phyloP scores from a whole-genome alignment of 1,284 basidiomycete species.

The Ceratobasidium theobromae region DNA sequence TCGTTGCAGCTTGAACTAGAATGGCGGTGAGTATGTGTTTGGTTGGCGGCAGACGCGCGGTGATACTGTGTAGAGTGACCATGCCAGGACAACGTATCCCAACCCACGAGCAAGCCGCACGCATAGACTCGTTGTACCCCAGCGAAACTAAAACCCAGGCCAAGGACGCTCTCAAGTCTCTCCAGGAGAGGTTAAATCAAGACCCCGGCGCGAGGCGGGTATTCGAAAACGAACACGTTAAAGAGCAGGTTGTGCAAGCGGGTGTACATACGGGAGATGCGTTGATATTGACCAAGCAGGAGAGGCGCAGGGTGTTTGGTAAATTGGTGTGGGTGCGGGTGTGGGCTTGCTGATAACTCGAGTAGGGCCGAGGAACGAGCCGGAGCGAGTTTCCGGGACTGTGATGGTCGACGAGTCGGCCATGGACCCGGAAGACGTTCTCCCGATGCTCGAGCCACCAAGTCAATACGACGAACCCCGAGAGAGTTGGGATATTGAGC shows the following conservation, averaged over 20 bases:
- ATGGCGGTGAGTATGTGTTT: slow-evolving; percentile 1
- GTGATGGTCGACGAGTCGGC: no score
- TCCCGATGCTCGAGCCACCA: no score
- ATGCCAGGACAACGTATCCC: background rate
- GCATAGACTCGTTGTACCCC: background rate
- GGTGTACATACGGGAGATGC: background rate
- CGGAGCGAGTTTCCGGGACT: no score
- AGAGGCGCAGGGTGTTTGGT: no score
- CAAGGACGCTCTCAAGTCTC: background rate
- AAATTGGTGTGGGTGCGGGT: no score
- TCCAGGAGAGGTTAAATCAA: background rate
- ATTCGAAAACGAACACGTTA: background rate
- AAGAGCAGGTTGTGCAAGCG: background rate
- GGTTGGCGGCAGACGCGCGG: background rate
- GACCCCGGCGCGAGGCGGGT: background rate
- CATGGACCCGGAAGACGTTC: no score
- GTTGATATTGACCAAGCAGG: slow-evolving; percentile 1
- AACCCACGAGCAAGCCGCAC: slow-evolving; percentile 6
- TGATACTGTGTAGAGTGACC: background rate
- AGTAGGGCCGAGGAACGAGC: no score
- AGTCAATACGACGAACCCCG: no score
- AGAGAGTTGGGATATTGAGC: no score
- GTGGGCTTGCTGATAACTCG: no score
- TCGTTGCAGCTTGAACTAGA: slow-evolving; percentile 22
- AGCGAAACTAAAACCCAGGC: background rate